Conservation (phyloP, 1,284 basidiomycete species). For the Microbotryum intermedium region DNA sequence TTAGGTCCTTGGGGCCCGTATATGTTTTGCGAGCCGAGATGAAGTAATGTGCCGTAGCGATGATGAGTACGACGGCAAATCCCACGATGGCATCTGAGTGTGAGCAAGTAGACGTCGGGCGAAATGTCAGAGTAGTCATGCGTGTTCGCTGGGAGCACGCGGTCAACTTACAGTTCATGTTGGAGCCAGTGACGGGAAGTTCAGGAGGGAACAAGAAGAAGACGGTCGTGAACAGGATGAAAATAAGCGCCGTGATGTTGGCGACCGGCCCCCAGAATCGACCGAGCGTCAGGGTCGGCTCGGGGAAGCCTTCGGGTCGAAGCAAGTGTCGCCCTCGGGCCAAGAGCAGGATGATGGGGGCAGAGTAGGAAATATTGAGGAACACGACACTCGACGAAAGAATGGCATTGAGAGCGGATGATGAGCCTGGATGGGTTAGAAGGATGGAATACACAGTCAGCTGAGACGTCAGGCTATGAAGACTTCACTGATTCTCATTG, state of each 20-base stretch:
- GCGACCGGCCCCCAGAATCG: slow-evolving; percentile 36
- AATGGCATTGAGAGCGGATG: slow-evolving; percentile 46
- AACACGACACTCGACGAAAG: slow-evolving; percentile 41
- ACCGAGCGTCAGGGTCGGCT: slow-evolving; percentile 34
- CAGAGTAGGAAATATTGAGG: slow-evolving; percentile 43
- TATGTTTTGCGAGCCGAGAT: slow-evolving; percentile 40
- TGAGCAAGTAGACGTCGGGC: background rate
- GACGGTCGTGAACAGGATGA: slow-evolving; percentile 42
- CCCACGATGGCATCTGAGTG: slow-evolving; percentile 34
- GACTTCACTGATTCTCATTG: too few species aligned
- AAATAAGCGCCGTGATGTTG: slow-evolving; percentile 42
- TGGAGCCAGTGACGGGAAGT: slow-evolving; percentile 38
- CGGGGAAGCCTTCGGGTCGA: slow-evolving; percentile 34
- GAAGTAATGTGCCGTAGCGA: slow-evolving; percentile 39
- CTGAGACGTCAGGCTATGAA: background rate
- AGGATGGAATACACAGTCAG: slow-evolving; percentile 32
- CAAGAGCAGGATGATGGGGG: slow-evolving; percentile 41
- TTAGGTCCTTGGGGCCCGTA: slow-evolving; percentile 40
- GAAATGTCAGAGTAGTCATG: slow-evolving; percentile 40
- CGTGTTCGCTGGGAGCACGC: too few species aligned
- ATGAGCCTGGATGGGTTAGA: slow-evolving; percentile 47
- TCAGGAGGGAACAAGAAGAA: slow-evolving; percentile 48
- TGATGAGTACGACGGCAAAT: slow-evolving; percentile 29
- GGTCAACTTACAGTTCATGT: slow-evolving; percentile 43
- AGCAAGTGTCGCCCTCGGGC: slow-evolving; percentile 41